Conservation (phyloP, 2,329 filamentous ascomycete genomes). For the Trichoderma guizhouense region DNA sequence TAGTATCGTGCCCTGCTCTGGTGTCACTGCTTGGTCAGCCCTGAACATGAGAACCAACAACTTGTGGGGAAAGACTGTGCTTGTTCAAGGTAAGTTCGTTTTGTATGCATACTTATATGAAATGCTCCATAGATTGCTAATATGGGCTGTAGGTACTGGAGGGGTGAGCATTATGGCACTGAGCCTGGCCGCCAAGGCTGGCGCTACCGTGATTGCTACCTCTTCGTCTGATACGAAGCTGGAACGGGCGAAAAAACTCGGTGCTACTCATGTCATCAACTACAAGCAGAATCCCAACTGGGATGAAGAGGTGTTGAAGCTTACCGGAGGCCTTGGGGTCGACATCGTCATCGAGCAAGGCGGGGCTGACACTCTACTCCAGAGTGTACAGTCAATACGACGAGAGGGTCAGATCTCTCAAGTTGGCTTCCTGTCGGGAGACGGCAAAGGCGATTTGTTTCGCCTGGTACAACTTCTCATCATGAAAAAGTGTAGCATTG, state of each 20-base stretch:
- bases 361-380: neutral
- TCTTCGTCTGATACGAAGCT: slow-evolving; percentile 51
- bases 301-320: slow-evolving; percentile 41
- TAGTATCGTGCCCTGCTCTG: slow-evolving; percentile 8
- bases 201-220: slow-evolving; percentile 49
- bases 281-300: slow-evolving; percentile 46
- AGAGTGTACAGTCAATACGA: slow-evolving; percentile 3
- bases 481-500: neutral
- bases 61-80: slow-evolving; percentile 9
- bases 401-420: slow-evolving; percentile 9
- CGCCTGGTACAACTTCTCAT: slow-evolving; percentile 4
- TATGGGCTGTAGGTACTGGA: slow-evolving; percentile 31
- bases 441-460: neutral
- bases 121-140: neutral
- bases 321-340: slow-evolving; percentile 44
- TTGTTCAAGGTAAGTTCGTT: neutral
- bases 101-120: neutral
- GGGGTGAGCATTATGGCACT: slow-evolving; percentile 39
- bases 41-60: neutral
- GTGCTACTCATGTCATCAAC: slow-evolving; percentile 41
- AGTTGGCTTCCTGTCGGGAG: slow-evolving; percentile 6
- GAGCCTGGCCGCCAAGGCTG: slow-evolving; percentile 48
- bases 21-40: slow-evolving; percentile 12
- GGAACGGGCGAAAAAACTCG: slow-evolving; percentile 32
- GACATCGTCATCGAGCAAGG: slow-evolving; percentile 43